These are phyloP conservation scores for Groenewaldozyma salmanticensis DNA, from an alignment of 805 yeast species.

Conservation along the genomic window DNA sequence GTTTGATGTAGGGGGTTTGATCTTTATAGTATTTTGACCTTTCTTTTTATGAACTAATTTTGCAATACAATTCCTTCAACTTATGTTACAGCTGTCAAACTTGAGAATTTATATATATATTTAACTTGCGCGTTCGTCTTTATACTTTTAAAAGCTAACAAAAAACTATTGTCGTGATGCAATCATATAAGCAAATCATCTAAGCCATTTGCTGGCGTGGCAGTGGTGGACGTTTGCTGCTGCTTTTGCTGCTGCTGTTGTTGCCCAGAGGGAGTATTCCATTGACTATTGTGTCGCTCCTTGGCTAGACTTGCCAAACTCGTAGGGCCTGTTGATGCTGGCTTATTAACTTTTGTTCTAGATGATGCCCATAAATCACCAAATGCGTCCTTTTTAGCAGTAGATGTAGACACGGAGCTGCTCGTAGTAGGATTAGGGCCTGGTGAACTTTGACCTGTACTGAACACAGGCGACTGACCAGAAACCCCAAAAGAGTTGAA, in stretches of 20 bases:
- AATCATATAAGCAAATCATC: conserved; percentile 7
- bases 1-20: neutral
- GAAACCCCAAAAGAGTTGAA: conserved; percentile 7
- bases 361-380: conserved; percentile 32
- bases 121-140: too few relatives aligned
- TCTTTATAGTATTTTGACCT: neutral
- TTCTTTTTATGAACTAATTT: neutral
- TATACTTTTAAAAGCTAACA: too few relatives aligned
- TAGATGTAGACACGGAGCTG: conserved; percentile 5
- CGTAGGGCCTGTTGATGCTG: conserved; percentile 3
- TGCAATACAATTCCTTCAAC: too few relatives aligned
- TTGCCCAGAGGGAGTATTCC: neutral
- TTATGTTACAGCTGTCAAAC: too few relatives aligned
- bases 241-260: neutral
- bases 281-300: conserved; percentile 16
- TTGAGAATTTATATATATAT: too few relatives aligned
- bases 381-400: conserved; percentile 28
- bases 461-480: conserved; percentile 6
- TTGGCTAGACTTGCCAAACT: conserved; percentile 21
- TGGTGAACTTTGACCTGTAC: conserved; percentile 14
- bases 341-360: conserved; percentile 13
- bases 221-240: neutral
- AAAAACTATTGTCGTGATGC: too few relatives aligned
- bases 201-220: conserved; percentile 1
- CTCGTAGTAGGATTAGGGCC: conserved; percentile 8